phyloP scores from a whole-genome alignment of 371 early-diverging fungal genomes.

The Mucor irregularis region DNA sequence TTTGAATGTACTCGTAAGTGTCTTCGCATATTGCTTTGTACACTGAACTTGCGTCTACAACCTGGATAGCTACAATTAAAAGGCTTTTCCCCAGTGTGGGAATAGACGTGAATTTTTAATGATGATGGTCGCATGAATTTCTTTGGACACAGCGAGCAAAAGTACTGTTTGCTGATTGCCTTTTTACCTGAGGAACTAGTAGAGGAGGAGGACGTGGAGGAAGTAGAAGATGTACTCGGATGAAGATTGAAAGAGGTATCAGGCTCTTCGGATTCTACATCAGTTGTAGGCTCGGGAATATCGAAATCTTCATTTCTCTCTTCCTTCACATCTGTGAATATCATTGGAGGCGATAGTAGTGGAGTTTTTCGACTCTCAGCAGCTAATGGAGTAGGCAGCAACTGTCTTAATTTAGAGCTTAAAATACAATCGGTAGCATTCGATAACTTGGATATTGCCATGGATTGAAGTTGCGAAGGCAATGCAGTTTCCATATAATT shows the following conservation, averaged over 20 bases:
- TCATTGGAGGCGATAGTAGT: too few relatives aligned
- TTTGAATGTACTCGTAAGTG: slow-evolving; percentile 53
- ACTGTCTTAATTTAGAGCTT: neutral
- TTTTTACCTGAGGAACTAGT: neutral
- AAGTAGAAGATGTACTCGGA: too few relatives aligned
- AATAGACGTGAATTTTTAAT: slow-evolving; percentile 62
- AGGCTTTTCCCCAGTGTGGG: slow-evolving; percentile 77
- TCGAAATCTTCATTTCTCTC: too few relatives aligned
- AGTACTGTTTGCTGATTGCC: slow-evolving; percentile 10
- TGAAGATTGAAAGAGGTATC: too few relatives aligned
- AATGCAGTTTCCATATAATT: slow-evolving; percentile 3
- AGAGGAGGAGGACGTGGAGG: neutral
- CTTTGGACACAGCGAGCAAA: slow-evolving; percentile 64
- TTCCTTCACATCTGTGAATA: too few relatives aligned
- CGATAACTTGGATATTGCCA: neutral
- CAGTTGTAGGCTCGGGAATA: too few relatives aligned
- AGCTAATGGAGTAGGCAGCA: neutral
- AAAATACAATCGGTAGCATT: neutral
- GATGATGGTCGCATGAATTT: slow-evolving; percentile 73
- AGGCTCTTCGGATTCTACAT: too few relatives aligned
- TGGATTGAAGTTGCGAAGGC: neutral
- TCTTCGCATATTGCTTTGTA: slow-evolving; percentile 71
- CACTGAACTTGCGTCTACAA: slow-evolving; percentile 69
- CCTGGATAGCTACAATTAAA: slow-evolving; percentile 59
- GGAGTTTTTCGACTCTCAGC: too few relatives aligned